phyloP scores from a whole-genome alignment of 1,139 yeast species.

The Diutina rugosa region DNA sequence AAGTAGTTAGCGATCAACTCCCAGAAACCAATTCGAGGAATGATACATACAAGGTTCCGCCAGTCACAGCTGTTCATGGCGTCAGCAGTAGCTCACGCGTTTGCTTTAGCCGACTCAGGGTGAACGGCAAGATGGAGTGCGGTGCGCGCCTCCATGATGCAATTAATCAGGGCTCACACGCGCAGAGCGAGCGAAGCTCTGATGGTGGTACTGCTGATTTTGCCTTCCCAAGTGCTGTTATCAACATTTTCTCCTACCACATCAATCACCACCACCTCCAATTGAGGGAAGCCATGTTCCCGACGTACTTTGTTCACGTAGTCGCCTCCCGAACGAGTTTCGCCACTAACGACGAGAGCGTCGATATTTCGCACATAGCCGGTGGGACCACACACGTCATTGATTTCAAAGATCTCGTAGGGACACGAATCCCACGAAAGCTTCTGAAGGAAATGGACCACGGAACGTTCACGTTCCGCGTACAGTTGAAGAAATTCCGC shows the following conservation, averaged over 20 bases:
- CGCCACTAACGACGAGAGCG: conserved; percentile 69
- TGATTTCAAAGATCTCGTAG: conserved; percentile 41
- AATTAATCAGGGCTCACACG: background rate
- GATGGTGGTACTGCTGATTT: conserved; percentile 69
- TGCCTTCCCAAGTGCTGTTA: conserved; percentile 40
- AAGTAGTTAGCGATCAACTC: background rate
- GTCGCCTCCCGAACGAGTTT: conserved; percentile 66
- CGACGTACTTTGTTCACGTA: conserved; percentile 53
- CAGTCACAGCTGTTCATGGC: background rate
- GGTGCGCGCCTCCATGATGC: background rate
- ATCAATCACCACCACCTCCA: conserved; percentile 49
- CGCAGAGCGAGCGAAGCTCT: background rate
- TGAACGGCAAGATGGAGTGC: background rate
- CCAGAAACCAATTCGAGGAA: no score
- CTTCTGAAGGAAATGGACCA: conserved; percentile 31
- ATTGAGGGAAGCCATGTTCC: conserved; percentile 38
- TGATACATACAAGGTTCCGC: background rate
- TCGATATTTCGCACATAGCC: conserved; percentile 66
- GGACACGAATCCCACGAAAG: conserved; percentile 14
- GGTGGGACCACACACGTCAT: conserved; percentile 92
- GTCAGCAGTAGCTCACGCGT: background rate
- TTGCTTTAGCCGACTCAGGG: background rate
- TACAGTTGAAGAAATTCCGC: conserved; percentile 53
- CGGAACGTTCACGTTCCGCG: conserved; percentile 26
- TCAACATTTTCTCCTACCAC: conserved; percentile 38